Evolutionary conservation across 768 basidiomycete species (phyloP), one percentile per base, ranked within the genome.

Genomic region (Xanthoconium stramineum): DNA sequence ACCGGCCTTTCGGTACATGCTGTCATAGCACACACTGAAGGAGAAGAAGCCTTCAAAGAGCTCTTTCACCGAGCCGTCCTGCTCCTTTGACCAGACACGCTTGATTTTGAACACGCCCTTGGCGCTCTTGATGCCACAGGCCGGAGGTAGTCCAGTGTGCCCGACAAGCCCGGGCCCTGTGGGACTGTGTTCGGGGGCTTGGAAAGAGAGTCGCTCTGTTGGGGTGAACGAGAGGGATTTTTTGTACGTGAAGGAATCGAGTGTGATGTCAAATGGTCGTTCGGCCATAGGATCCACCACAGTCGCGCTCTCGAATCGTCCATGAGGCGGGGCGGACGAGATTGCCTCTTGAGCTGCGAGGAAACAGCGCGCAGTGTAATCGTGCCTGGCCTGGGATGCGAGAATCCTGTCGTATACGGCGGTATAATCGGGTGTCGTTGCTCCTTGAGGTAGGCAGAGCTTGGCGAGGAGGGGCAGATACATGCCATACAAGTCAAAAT

Each of bases 401-500:
- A 76, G 71, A 36, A 76, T 71, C 6, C 59, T 69, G 42, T 76
- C 60, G 47, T 76, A 70, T 17, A 76, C 61, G 0, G 65, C 66
- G 17, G 65, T 65, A 20, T 71, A 70, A 39, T 68, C 48, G 5
- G 70, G 69, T 7, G 60, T 46, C 19, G 60, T 60, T n/a, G 60
- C 65, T 14, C 66, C 69, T 5, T 52, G 32, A 1, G 74, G 72
- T 14, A 68, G 51, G 59, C 70, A 76, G 39, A 69, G 65, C 24
- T 67, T 69, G 58, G 61, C 49, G 30, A 76, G 70, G 59, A 71
- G 72, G 3, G 74, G 70, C 24, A 77, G 60, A 39, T 69, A 66
- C 74, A 75, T 76, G 17, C 64, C 66, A 53, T 77, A 76, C 35
- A 76, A 43, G 62, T 76, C 76, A 42, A 77, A 75, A 40, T 69